phyloP scores from a whole-genome alignment of 2,329 filamentous ascomycete genomes.

The Clonostachys chloroleuca region DNA sequence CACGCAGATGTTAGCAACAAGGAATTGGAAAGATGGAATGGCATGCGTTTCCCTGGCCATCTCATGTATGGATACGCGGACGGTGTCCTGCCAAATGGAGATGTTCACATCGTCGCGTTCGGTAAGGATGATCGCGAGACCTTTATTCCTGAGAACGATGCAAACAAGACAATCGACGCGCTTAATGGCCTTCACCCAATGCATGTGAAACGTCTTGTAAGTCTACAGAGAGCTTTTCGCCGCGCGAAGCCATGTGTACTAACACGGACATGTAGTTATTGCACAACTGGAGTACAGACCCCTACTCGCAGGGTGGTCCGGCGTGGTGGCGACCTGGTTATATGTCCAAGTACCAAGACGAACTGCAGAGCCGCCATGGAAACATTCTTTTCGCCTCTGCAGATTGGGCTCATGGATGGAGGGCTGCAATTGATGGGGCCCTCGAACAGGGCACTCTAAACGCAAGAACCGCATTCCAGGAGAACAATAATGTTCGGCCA shows the following conservation, averaged over 20 bases:
- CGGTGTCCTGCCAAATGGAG: slow-evolving; percentile 2
- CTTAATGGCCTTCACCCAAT: slow-evolving; percentile 4
- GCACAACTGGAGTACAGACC: slow-evolving; percentile 17
- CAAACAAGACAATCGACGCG: slow-evolving; percentile 4
- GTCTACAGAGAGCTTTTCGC: background rate
- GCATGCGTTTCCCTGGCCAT: slow-evolving; percentile 6
- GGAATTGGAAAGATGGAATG: slow-evolving; percentile 9
- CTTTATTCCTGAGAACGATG: slow-evolving; percentile 5
- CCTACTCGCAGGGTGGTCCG: slow-evolving; percentile 10
- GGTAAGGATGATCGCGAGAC: slow-evolving; percentile 1
- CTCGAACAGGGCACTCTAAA: slow-evolving; percentile 10
- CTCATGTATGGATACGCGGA: slow-evolving; percentile 9
- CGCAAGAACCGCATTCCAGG: background rate
- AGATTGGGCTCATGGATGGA: slow-evolving; percentile 19
- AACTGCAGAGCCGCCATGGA: slow-evolving; percentile 15
- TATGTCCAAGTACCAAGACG: slow-evolving; percentile 15
- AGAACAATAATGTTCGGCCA: too few species aligned
- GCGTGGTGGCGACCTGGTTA: slow-evolving; percentile 11
- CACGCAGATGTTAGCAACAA: slow-evolving; percentile 8
- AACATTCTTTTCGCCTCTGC: slow-evolving; percentile 15
- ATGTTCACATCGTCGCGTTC: background rate
- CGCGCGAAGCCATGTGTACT: too few species aligned
- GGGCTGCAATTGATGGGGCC: slow-evolving; percentile 18
- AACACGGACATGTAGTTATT: slow-evolving; percentile 1
- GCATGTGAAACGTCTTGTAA: background rate